Conservation (phyloP, 371 early-diverging fungal species). For the Saksenaea vasiformis region DNA sequence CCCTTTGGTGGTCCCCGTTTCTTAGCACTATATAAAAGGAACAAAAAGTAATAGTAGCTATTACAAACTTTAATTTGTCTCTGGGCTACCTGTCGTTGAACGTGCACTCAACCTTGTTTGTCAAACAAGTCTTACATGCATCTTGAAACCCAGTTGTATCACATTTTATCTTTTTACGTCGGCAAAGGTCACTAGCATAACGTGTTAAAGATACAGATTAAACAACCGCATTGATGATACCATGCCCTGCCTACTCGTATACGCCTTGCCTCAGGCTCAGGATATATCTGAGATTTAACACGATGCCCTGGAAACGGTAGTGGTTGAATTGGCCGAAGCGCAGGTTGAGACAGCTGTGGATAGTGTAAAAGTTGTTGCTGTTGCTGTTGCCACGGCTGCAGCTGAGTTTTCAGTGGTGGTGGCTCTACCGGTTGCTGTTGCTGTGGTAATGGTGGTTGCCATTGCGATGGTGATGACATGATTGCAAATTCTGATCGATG, state of each 20-base stretch:
- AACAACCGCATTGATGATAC: background rate
- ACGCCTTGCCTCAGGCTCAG: conserved; percentile 1
- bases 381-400: background rate
- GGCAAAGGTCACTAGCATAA: conserved; percentile 25
- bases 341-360: background rate
- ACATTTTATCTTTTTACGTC: conserved; percentile 34
- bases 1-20: conserved; percentile 45
- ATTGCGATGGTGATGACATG: background rate
- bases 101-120: conserved; percentile 24
- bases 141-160: conserved; percentile 16
- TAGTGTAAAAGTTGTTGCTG: background rate
- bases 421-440: background rate
- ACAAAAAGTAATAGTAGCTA: background rate
- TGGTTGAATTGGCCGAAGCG: background rate
- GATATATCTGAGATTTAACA: background rate
- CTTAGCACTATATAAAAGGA: conserved; percentile 31
- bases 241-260: conserved; percentile 12
- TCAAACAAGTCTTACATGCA: conserved; percentile 21
- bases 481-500: background rate
- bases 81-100: conserved; percentile 28
- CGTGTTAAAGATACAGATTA: background rate
- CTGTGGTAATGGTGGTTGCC: background rate
- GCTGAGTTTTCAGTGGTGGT: background rate
- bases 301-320: background rate
- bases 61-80: conserved; percentile 1